Base-by-base conservation (phyloP, 1,284 basidiomycete species). In the Cerrena zonata region DNA sequence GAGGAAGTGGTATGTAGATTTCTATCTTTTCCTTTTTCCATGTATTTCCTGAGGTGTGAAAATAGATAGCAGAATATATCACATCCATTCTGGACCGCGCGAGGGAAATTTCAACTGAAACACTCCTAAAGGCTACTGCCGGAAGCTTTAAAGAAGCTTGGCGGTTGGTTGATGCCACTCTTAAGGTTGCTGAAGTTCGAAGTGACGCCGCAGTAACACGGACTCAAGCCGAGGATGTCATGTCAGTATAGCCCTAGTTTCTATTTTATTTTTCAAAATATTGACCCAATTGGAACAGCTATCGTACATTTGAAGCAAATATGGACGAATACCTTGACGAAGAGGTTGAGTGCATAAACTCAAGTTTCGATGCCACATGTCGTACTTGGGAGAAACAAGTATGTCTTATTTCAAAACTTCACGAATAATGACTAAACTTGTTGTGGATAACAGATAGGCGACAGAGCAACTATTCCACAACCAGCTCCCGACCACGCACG, bases 241-340 rank as follows among this genome's bases (percentile, higher is more conserved):
- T 94, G 89, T 92, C 61, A 60, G 76, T 58, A 30, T 27, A 41
- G 47, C 19, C 50, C 37, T 44, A 23, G 45, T 41, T 27, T 49
- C 13, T 36, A 25, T 37, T 44, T 52, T 40, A 30, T 30, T 19
- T n/a, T n/a, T n/a, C n/a, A 47, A 18, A 19, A 51, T 39, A 44
- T 45, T 7, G 23, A 15, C 44, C n/a, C 30, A 23, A 23, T 18
- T 36, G 13, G 44, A 21, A 13, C 61, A 93, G 90, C 10, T 94
- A 90, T 65, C 77, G 77, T 39, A 94, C 97, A 90, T 99, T 96
- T 63, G 94, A 96, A 66, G 72, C 78, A 2, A 89, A 95, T 65
- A 93, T 98, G 87, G 93, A 94, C 63, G 94, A 96, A 61, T 99
- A 99, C 62, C 82, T 99, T 2, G 86, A 92, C 53, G 92, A 96